Evolutionary conservation across 176 grass and related monocot genomes (phyloP).

Genomic region (Carex myosuroides): DNA sequence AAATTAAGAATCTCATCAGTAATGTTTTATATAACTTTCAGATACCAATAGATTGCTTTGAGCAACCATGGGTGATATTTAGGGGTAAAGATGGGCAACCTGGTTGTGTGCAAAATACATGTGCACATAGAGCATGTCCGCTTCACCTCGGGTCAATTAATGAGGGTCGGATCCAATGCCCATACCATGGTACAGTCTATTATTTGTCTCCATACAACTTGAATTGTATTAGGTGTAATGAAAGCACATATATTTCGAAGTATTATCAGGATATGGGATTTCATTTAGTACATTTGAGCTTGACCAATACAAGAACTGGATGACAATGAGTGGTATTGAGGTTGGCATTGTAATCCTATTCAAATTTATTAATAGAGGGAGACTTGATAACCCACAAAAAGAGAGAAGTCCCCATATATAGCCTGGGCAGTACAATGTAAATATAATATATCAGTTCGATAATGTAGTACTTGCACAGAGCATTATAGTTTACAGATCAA

Average conservation of each 20-base stretch:
- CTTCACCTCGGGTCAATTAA: slow-evolving; percentile 95
- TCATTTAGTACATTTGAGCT: neutral
- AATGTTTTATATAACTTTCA: slow-evolving; percentile 21
- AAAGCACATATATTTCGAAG: neutral
- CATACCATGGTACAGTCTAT: slow-evolving; percentile 79
- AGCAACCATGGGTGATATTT: slow-evolving; percentile 96
- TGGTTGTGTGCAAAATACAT: slow-evolving; percentile 92
- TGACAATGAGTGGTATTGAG: neutral
- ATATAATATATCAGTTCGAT: neutral
- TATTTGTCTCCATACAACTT: neutral
- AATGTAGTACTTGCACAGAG: neutral
- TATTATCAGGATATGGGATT: neutral
- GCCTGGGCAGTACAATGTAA: neutral
- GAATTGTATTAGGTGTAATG: neutral
- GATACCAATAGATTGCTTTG: slow-evolving; percentile 95
- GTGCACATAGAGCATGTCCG: slow-evolving; percentile 95
- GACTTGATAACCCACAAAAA: neutral
- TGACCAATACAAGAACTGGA: neutral
- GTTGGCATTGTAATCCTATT: neutral
- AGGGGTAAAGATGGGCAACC: slow-evolving; percentile 75
- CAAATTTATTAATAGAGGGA: neutral
- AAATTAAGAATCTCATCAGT: neutral
- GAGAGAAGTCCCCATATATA: neutral
- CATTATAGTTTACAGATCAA: neutral
- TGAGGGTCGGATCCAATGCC: slow-evolving; percentile 89